Conservation (phyloP, 2,329 filamentous ascomycete genomes). For the Neofusicoccum sp. region DNA sequence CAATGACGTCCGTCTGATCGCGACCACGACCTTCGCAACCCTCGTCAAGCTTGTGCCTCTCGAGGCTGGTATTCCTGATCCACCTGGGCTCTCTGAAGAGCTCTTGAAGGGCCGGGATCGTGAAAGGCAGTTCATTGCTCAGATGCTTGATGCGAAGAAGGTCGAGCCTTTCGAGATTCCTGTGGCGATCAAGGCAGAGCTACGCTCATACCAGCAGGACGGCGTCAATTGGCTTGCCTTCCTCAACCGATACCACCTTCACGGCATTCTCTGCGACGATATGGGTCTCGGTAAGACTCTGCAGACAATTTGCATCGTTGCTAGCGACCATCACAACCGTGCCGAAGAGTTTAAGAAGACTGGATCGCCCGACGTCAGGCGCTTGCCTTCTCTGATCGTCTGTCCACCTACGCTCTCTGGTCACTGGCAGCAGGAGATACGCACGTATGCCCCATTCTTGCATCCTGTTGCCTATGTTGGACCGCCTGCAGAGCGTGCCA, state of each 20-base stretch:
- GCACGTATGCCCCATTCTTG: slow-evolving; percentile 91
- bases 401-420: slow-evolving; percentile 95
- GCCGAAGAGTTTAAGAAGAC: slow-evolving; percentile 88
- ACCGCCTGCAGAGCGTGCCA: slow-evolving; percentile 74
- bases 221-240: slow-evolving; percentile 99
- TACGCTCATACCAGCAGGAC: slow-evolving; percentile 96
- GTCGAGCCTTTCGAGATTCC: slow-evolving; percentile 92
- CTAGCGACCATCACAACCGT: slow-evolving; percentile 92
- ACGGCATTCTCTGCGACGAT: slow-evolving; percentile 97
- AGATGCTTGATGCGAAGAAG: slow-evolving; percentile 95
- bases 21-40: slow-evolving; percentile 95
- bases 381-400: slow-evolving; percentile 86
- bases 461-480: slow-evolving; percentile 88
- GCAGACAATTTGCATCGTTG: slow-evolving; percentile 96
- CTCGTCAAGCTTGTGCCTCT: slow-evolving; percentile 95
- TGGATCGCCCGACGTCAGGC: slow-evolving; percentile 71
- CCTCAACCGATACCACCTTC: slow-evolving; percentile 95
- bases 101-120: slow-evolving; percentile 86
- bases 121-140: slow-evolving; percentile 93
- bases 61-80: slow-evolving; percentile 95
- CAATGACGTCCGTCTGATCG: slow-evolving; percentile 88
- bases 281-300: slow-evolving; percentile 98
- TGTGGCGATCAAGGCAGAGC: slow-evolving; percentile 92
- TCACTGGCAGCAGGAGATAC: slow-evolving; percentile 98
- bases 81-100: slow-evolving; percentile 85